These are phyloP conservation scores for Salvia hispanica DNA, from an alignment of 257 asterid genomes.

Conservation along the genomic window DNA sequence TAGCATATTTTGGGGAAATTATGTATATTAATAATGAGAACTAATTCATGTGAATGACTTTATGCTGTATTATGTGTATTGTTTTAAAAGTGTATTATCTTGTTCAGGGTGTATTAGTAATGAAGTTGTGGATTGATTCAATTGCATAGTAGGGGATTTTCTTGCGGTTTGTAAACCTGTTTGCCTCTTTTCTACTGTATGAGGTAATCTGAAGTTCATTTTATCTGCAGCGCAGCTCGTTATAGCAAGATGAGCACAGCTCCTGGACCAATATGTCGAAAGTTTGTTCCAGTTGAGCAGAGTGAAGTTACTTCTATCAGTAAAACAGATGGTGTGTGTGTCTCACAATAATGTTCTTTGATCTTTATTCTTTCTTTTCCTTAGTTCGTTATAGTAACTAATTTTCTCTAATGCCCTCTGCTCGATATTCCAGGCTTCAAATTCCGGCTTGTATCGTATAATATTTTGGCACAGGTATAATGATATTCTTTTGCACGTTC, in stretches of 20 bases:
- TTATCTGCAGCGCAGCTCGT: conserved; percentile 50
- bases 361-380: conserved; percentile 1
- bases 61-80: background rate
- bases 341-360: background rate
- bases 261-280: conserved; percentile 57
- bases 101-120: background rate
- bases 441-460: conserved; percentile 83
- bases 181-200: background rate
- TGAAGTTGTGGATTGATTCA: background rate
- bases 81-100: background rate
- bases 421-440: conserved; percentile 54
- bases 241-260: conserved; percentile 58
- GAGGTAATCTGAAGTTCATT: conserved; percentile 14
- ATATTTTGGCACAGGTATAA: conserved; percentile 90
- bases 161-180: background rate
- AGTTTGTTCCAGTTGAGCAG: conserved; percentile 79
- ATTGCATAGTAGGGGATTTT: background rate
- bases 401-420: conserved; percentile 22
- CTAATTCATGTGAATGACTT: background rate
- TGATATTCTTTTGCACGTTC: background rate
- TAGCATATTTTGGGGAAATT: background rate
- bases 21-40: background rate
- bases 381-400: conserved; percentile 1
- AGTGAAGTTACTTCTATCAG: conserved; percentile 58
- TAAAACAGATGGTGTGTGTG: conserved; percentile 55